These are phyloP conservation scores for Aaosphaeria pasadenensis DNA, from an alignment of 2,329 filamentous ascomycete genomes.

Conservation along the genomic window DNA sequence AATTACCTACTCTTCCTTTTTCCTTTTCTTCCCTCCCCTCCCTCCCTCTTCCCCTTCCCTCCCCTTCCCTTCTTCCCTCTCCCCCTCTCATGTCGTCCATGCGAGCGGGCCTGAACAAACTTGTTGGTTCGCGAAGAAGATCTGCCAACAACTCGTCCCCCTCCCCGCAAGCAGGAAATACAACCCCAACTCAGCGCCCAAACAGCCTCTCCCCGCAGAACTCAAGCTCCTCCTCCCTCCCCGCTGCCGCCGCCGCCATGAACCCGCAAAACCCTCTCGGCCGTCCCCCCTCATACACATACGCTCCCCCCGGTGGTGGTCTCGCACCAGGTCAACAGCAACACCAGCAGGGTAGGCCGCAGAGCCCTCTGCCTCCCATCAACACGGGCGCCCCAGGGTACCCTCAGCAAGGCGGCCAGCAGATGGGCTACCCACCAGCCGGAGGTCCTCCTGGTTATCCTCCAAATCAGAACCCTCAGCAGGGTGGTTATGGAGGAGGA, in stretches of 20 bases:
- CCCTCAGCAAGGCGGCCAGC: slow-evolving; percentile 45
- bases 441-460: slow-evolving; percentile 37
- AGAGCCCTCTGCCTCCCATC: slow-evolving; percentile 56
- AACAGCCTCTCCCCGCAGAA: slow-evolving; percentile 39
- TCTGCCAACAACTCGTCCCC: slow-evolving; percentile 53
- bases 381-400: slow-evolving; percentile 51
- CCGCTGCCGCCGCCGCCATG: slow-evolving; percentile 53
- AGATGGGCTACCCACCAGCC: slow-evolving; percentile 45
- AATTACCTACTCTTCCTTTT: no score
- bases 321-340: slow-evolving; percentile 35
- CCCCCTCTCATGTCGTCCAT: slow-evolving; percentile 66
- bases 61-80: slow-evolving; percentile 10
- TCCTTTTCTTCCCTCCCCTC: neutral
- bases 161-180: slow-evolving; percentile 18
- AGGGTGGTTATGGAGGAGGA: slow-evolving; percentile 23
- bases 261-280: slow-evolving; percentile 51
- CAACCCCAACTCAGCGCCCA: slow-evolving; percentile 39
- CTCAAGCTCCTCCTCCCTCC: slow-evolving; percentile 37
- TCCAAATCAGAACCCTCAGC: slow-evolving; percentile 38
- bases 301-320: slow-evolving; percentile 42
- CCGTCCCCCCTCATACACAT: slow-evolving; percentile 63
- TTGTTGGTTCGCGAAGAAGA: slow-evolving; percentile 80
- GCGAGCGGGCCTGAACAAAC: slow-evolving; percentile 75
- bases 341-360: slow-evolving; percentile 43
- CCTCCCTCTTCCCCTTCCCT: slow-evolving; percentile 13